Percentiles rank a stretch among this genome's conserved stretches.
These are phyloP conservation scores for Dipodascopsis uninucleata DNA, from an alignment of 805 yeast species.

Conservation along the genomic window DNA sequence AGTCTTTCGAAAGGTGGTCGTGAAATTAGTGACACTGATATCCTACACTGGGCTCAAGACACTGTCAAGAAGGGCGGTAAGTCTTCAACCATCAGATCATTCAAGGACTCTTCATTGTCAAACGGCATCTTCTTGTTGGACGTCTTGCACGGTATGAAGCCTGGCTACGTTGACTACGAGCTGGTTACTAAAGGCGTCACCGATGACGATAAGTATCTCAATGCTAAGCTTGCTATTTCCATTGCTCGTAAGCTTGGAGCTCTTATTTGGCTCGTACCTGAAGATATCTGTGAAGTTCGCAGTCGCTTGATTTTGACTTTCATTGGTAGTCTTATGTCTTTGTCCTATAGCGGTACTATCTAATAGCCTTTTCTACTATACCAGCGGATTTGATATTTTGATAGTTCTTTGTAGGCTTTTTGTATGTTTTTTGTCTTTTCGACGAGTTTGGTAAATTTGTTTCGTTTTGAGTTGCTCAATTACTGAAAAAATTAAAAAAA, in stretches of 20 bases:
- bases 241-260: slow-evolving; percentile 98
- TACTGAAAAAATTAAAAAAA: not conserved
- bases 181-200: slow-evolving; percentile 75
- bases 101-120: slow-evolving; percentile 74
- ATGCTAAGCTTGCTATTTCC: slow-evolving; percentile 90
- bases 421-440: not conserved
- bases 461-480: not conserved
- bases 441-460: not conserved
- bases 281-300: slow-evolving; percentile 94
- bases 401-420: not conserved
- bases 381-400: not conserved
- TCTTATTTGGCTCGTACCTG: slow-evolving; percentile 99
- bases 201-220: slow-evolving; percentile 85
- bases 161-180: slow-evolving; percentile 96
- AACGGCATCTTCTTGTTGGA: slow-evolving; percentile 82
- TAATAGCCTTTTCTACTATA: not conserved
- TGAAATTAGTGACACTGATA: slow-evolving; percentile 78
- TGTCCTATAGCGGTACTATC: too few relatives aligned
- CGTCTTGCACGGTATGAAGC: slow-evolving; percentile 86
- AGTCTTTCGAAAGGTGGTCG: slow-evolving; percentile 67
- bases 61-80: slow-evolving; percentile 85
- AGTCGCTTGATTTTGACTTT: slow-evolving; percentile 89
- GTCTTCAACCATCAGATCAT: slow-evolving; percentile 61
- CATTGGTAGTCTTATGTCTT: slow-evolving; percentile 90
- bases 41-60: slow-evolving; percentile 89